Evolutionary conservation across 768 basidiomycete genomes (phyloP), one percentile per base, ranked within the genome.

Genomic region (Mycena vitilis): DNA sequence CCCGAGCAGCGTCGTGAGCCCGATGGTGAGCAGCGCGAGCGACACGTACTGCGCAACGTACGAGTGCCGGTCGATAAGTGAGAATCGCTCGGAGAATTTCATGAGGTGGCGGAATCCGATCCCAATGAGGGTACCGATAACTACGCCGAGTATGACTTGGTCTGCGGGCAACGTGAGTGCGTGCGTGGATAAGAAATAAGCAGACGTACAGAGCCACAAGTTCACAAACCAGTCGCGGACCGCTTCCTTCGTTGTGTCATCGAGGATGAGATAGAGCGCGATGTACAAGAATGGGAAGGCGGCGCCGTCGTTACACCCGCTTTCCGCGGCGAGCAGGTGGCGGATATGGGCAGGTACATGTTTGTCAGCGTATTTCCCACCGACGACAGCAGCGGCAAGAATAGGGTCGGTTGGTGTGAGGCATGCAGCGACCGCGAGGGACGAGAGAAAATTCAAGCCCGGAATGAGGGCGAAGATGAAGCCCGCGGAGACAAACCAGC

Each of bases 351-450:
- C 89, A 2, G 94, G 94, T 25, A 99, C 97, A 75, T 98, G 97
- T 77, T 98, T 98, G 78, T 98, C 94, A 4, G 98, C 98, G 81
- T 95, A 99, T 82, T 94, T 96, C 38, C 97, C 97, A 74, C 97
- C 97, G 13, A 95, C 88, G 40, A 95, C 95, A 11, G 95, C 94
- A 20, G 95, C 93, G 0, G 95, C 95, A 58, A 98, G 87, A 76
- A 96, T 96, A 47, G 95, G 95, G 79, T 98, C 95, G 38, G 98
- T 99, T 1, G 95, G 95, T 0, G 96, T 97, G 42, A 96, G 88
- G 78, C 94, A 95, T 0, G 98, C 96, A 20, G 94, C 96, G 60
- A 98, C 89, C 56, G 93, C 95, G 70, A 99, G 86, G 60, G 92
- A 89, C 8, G 95, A 93, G 44, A 98, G 86, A 82, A 98, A 98